Conservation (phyloP, 2,329 filamentous ascomycete genomes). For the Penicillium expansum region DNA sequence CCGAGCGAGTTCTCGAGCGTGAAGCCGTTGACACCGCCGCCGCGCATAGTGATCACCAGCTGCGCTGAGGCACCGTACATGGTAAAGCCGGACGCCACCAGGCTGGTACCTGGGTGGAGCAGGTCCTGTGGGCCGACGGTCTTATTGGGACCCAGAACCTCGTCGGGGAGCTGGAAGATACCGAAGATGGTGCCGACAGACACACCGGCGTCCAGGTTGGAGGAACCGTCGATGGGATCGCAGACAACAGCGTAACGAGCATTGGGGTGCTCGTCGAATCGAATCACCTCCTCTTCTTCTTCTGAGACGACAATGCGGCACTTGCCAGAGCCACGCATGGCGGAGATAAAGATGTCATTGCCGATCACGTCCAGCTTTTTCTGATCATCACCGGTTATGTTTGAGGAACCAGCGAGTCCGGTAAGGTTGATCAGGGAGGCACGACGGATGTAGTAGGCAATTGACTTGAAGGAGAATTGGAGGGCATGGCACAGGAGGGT, state of each 20-base stretch:
- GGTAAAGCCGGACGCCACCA: conserved; percentile 95
- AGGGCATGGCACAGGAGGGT: conserved; percentile 97
- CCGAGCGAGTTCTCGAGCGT: conserved; percentile 94
- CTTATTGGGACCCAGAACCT: conserved; percentile 47
- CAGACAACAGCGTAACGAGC: conserved; percentile 92
- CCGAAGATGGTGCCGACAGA: conserved; percentile 97
- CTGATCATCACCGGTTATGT: conserved; percentile 94
- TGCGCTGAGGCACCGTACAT: conserved; percentile 99
- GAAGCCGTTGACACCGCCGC: conserved; percentile 90
- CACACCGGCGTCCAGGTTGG: conserved; percentile 95
- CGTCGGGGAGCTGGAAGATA: conserved; percentile 83
- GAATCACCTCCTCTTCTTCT: conserved; percentile 90
- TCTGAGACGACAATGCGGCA: conserved; percentile 94
- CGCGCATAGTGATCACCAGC: conserved; percentile 95
- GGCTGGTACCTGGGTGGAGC: conserved; percentile 82
- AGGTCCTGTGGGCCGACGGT: conserved; percentile 69
- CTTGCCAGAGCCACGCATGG: conserved; percentile 89
- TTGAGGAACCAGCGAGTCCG: conserved; percentile 89
- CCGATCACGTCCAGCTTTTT: conserved; percentile 99
- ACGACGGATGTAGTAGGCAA: conserved; percentile 97
- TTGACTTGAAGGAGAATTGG: conserved; percentile 99
- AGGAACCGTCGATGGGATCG: conserved; percentile 96
- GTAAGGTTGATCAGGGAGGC: conserved; percentile 93
- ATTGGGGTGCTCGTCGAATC: conserved; percentile 70
- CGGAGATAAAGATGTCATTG: conserved; percentile 94